Percentiles rank a stretch among this genome's conserved stretches.
These are phyloP conservation scores for Halophytophthora polymorphica DNA, from an alignment of 352 stramenopile genomes.

Conservation along the genomic window DNA sequence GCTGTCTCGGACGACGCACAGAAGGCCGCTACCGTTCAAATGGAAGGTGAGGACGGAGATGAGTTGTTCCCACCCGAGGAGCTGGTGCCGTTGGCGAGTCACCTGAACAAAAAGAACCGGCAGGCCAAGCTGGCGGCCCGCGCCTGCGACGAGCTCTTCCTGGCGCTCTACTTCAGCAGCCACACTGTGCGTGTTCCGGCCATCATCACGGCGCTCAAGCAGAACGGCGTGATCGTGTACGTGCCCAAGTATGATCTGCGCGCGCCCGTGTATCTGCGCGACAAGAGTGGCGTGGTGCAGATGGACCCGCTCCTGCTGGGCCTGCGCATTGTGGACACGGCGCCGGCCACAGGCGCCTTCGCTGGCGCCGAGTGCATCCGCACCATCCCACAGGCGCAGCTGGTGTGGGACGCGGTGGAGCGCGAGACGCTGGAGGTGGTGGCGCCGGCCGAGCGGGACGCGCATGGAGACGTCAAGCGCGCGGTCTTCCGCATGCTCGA, in stretches of 20 bases:
- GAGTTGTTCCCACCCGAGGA: constrained; percentile 51
- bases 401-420: constrained; percentile 24
- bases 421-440: constrained; percentile 33
- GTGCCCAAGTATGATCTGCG: constrained; percentile 91
- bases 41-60: constrained; percentile 17
- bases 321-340: constrained; percentile 63
- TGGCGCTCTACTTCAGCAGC: constrained; percentile 91
- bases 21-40: neutral
- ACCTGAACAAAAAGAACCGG: constrained; percentile 90
- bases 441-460: constrained; percentile 1
- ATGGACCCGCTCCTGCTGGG: constrained; percentile 71
- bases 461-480: constrained; percentile 5
- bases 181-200: constrained; percentile 79
- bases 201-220: constrained; percentile 87
- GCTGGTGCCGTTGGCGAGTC: constrained; percentile 75
- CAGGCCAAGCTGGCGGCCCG: constrained; percentile 87
- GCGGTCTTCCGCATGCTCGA: constrained; percentile 61
- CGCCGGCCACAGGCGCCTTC: constrained; percentile 59
- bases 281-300: constrained; percentile 85
- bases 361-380: constrained; percentile 55
- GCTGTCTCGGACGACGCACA: neutral
- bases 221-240: constrained; percentile 93
- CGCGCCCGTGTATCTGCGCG: constrained; percentile 89
- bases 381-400: constrained; percentile 50
- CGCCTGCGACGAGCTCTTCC: constrained; percentile 89